Percentiles rank a stretch among this genome's conserved stretches.
Evolutionary conservation across 2,329 filamentous ascomycete genomes (phyloP).

Genomic region (Penicillium psychrosexuale): DNA sequence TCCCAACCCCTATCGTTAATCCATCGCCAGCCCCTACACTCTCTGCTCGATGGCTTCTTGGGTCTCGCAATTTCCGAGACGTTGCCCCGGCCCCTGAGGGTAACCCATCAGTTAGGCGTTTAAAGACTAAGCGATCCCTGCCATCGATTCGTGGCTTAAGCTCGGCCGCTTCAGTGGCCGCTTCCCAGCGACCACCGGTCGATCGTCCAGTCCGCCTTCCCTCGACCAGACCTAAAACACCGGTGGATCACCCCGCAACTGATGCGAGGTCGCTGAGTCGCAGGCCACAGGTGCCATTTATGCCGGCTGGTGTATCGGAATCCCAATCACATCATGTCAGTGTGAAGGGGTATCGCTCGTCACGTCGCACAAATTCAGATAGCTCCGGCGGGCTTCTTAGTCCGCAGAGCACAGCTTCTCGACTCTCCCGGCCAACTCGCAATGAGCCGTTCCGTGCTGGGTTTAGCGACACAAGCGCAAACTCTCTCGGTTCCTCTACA

Average conservation of each 20-base stretch:
- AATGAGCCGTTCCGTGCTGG: constrained; percentile 50
- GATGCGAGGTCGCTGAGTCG: constrained; percentile 47
- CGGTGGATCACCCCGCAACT: constrained; percentile 56
- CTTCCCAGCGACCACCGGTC: constrained; percentile 39
- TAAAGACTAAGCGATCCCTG: constrained; percentile 60
- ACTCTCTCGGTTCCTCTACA: constrained; percentile 52
- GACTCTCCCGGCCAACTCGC: constrained; percentile 41
- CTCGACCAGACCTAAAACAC: constrained; percentile 62
- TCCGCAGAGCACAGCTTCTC: constrained; percentile 41
- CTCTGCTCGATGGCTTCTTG: constrained; percentile 60
- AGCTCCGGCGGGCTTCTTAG: constrained; percentile 52
- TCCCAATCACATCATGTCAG: constrained; percentile 75
- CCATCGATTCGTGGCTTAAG: constrained; percentile 53
- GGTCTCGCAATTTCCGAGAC: constrained; percentile 38
- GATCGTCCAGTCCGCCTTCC: constrained; percentile 34
- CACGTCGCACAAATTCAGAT: constrained; percentile 82
- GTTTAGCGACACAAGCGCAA: constrained; percentile 49
- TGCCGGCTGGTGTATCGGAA: constrained; percentile 71
- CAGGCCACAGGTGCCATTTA: constrained; percentile 67
- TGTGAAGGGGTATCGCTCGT: constrained; percentile 66
- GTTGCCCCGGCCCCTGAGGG: constrained; percentile 42
- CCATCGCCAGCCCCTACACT: constrained; percentile 58
- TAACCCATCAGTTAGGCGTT: constrained; percentile 53
- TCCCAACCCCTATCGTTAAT: constrained; percentile 60
- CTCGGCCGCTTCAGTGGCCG: constrained; percentile 28